phyloP scores from a whole-genome alignment of 306 rosid species.

The Quercus agrifolia region DNA sequence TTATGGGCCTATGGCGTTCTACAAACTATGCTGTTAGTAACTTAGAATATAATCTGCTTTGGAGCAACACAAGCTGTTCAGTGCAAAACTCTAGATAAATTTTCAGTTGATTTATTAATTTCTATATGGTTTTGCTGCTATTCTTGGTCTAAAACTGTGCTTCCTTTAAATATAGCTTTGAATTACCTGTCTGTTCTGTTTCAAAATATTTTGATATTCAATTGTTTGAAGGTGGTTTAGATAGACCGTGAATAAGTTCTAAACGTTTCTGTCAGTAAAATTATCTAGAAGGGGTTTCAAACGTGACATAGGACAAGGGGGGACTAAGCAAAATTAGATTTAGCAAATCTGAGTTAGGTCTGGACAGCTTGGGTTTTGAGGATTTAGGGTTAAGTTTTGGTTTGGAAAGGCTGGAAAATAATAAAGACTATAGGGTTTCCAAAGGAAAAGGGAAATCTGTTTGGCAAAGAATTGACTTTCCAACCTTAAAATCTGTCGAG shows the following conservation, averaged over 20 bases:
- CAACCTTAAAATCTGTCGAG: too few relatives aligned
- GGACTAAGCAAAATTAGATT: too few relatives aligned
- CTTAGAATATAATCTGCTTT: background rate
- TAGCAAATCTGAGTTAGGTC: too few relatives aligned
- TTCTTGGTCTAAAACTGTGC: background rate
- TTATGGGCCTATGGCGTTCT: background rate
- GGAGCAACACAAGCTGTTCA: background rate
- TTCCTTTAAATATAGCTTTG: background rate
- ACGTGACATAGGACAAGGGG: background rate
- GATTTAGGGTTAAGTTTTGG: too few relatives aligned
- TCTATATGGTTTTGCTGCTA: background rate
- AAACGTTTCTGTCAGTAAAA: slow-evolving; percentile 30
- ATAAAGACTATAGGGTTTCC: too few relatives aligned
- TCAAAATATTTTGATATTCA: background rate
- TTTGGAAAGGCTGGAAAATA: too few relatives aligned
- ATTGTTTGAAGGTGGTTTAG: background rate
- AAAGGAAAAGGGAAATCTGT: too few relatives aligned
- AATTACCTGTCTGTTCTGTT: background rate
- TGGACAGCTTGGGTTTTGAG: too few relatives aligned
- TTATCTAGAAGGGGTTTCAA: slow-evolving; percentile 37
- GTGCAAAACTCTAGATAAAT: background rate
- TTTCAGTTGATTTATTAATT: background rate
- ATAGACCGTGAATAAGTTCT: background rate
- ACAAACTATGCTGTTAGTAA: background rate
- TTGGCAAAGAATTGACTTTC: too few relatives aligned